These are phyloP conservation scores for Fonsecaea multimorphosa DNA, from an alignment of 2,329 filamentous ascomycete genomes.

Conservation along the genomic window DNA sequence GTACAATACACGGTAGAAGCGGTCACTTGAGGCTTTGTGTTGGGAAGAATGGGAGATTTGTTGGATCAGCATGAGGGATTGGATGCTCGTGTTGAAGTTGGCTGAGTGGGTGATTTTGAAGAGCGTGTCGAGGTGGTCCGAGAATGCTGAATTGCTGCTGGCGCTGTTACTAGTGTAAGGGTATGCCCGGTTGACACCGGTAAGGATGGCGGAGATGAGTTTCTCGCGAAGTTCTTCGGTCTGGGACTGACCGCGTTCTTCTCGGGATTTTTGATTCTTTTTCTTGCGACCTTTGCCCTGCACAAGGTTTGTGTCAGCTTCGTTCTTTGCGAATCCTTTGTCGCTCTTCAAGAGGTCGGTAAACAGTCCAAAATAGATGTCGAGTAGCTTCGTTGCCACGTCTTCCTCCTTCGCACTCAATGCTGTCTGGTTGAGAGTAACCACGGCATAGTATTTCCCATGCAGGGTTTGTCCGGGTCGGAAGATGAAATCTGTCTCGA, in stretches of 20 bases:
- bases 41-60: slow-evolving; percentile 73
- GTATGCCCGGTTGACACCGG: slow-evolving; percentile 93
- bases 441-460: slow-evolving; percentile 93
- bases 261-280: slow-evolving; percentile 37
- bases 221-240: slow-evolving; percentile 83
- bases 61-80: slow-evolving; percentile 92
- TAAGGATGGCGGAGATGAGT: slow-evolving; percentile 86
- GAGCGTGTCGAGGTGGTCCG: slow-evolving; percentile 88
- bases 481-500: slow-evolving; percentile 88
- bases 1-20: slow-evolving; percentile 94
- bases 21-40: slow-evolving; percentile 81
- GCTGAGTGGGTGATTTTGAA: slow-evolving; percentile 97
- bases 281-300: slow-evolving; percentile 23
- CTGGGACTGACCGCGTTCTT: slow-evolving; percentile 46
- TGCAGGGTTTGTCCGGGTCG: slow-evolving; percentile 84
- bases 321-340: slow-evolving; percentile 43
- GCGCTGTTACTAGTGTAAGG: slow-evolving; percentile 87
- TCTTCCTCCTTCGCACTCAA: slow-evolving; percentile 81
- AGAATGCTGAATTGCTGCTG: slow-evolving; percentile 66
- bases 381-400: slow-evolving; percentile 78
- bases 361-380: slow-evolving; percentile 93
- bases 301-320: slow-evolving; percentile 33
- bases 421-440: slow-evolving; percentile 96
- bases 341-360: slow-evolving; percentile 75
- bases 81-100: slow-evolving; percentile 98